phyloP scores from a whole-genome alignment of 164 flowering plant genomes.

The Annona cherimola region DNA sequence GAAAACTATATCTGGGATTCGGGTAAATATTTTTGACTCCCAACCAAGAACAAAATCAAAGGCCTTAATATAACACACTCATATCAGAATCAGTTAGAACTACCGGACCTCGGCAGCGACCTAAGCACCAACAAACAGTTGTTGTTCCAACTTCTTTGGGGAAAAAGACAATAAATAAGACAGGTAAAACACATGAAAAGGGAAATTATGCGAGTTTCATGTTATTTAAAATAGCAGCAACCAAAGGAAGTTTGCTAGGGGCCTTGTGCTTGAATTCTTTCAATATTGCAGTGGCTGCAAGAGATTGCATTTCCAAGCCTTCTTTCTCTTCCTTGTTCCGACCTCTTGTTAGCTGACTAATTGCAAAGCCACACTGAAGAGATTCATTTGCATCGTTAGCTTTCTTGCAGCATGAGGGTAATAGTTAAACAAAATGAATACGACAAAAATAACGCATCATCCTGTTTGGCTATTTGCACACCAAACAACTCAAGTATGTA shows the following conservation, averaged over 20 bases:
- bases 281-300: slow-evolving; percentile 69
- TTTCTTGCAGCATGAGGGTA: too few relatives aligned
- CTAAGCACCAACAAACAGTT: neutral
- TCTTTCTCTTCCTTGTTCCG: slow-evolving; percentile 78
- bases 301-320: slow-evolving; percentile 57
- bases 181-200: neutral
- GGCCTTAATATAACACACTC: too few relatives aligned
- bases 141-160: neutral
- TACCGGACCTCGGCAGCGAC: neutral
- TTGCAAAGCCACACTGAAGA: slow-evolving; percentile 71
- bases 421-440: too few relatives aligned
- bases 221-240: slow-evolving; percentile 52
- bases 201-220: slow-evolving; percentile 38
- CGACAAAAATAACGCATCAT: too few relatives aligned
- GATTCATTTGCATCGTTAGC: neutral
- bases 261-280: slow-evolving; percentile 73
- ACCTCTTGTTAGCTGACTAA: slow-evolving; percentile 70
- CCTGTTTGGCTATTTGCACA: too few relatives aligned
- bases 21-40: too few relatives aligned
- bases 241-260: slow-evolving; percentile 56
- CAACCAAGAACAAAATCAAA: too few relatives aligned
- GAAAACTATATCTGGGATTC: too few relatives aligned
- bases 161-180: too few relatives aligned
- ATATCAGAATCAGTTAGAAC: too few relatives aligned
- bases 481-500: too few relatives aligned